Conservation (phyloP, 805 yeast species). For the Schwanniomyces polymorphus region DNA sequence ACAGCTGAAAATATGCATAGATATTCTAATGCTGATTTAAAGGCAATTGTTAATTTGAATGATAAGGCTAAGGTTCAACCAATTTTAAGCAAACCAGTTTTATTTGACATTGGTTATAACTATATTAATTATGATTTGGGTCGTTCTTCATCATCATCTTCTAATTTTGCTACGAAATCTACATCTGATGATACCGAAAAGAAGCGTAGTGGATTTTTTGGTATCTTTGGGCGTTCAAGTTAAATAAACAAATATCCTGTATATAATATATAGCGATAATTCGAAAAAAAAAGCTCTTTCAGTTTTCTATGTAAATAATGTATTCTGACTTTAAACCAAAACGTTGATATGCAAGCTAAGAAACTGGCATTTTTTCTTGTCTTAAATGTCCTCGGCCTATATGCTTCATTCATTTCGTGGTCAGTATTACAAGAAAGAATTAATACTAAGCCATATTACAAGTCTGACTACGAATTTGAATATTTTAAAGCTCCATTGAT, state of each 20-base stretch:
- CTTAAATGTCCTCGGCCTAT: slow-evolving; percentile 61
- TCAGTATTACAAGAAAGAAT: slow-evolving; percentile 89
- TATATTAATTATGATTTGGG: slow-evolving; percentile 57
- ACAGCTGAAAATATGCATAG: slow-evolving; percentile 46
- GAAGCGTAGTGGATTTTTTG: slow-evolving; percentile 67
- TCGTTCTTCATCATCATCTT: slow-evolving; percentile 9
- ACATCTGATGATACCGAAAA: slow-evolving; percentile 35
- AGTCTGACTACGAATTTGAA: slow-evolving; percentile 34
- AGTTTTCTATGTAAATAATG: not conserved
- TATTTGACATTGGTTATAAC: slow-evolving; percentile 88
- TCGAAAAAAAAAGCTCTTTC: not conserved
- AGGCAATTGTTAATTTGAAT: slow-evolving; percentile 22
- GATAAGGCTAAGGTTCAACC: slow-evolving; percentile 44
- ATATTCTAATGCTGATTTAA: slow-evolving; percentile 30
- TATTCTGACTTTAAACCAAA: not conserved
- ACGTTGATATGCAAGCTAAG: not conserved
- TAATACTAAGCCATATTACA: slow-evolving; percentile 63
- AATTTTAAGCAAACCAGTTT: slow-evolving; percentile 79
- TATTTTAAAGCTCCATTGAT: slow-evolving; percentile 75
- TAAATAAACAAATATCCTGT: not conserved
- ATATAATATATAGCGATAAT: not conserved
- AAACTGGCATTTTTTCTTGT: slow-evolving; percentile 21
- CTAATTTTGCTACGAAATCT: slow-evolving; percentile 10
- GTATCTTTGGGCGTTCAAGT: slow-evolving; percentile 60
- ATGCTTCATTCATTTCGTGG: slow-evolving; percentile 88